Evolutionary conservation across 2,329 filamentous ascomycete genomes (phyloP), one percentile per base, ranked within the genome.

Genomic region (Monosporascus sp.): DNA sequence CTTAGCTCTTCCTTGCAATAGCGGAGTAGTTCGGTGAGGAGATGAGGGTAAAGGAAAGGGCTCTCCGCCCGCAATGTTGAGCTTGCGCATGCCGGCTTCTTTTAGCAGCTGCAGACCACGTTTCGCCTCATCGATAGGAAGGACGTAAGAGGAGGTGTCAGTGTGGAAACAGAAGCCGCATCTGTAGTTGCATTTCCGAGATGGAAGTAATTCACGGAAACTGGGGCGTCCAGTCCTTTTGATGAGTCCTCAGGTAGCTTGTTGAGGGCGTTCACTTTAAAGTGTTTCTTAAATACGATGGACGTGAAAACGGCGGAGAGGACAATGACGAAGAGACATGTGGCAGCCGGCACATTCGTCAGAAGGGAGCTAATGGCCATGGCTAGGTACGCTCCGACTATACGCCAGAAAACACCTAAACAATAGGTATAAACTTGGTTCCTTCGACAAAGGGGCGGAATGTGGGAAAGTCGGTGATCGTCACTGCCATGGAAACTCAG

Each of bases 131-230:
- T 67, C 62, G n/a, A 73, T 57, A 5, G 67, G 54, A 3, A 71
- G 68, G 3, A 77, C 70, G 60, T 77, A 65, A 2, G 74, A 78
- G 1, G 72, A 72, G 37, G 70, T 80, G 7, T 73, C 78, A 2
- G 78, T 82, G 63, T 82, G 78, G 68, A 83, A 82, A 64, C 79
- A 83, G 67, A 82, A 82, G 8, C 71, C 74, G 61, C 78, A 81
- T 7, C 61, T 63, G 26, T 74, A 71, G 65, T 78, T 79, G 62
- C 76, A 78, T 61, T 72, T 69, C n/a, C 76, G 68, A 0, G 72
- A 71, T 57, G 74, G 74, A 71, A 67, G 58, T 75, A 78, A 60
- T 78, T 79, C 43, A 79, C 75, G 0, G 73, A 75, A 37, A 78
- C 51, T 6, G 62, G 63, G 46, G 44, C 44, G 7, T 47, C 44